These are phyloP conservation scores for Monosporascus sp. DNA, from an alignment of 2,329 filamentous ascomycete genomes.

Conservation along the genomic window DNA sequence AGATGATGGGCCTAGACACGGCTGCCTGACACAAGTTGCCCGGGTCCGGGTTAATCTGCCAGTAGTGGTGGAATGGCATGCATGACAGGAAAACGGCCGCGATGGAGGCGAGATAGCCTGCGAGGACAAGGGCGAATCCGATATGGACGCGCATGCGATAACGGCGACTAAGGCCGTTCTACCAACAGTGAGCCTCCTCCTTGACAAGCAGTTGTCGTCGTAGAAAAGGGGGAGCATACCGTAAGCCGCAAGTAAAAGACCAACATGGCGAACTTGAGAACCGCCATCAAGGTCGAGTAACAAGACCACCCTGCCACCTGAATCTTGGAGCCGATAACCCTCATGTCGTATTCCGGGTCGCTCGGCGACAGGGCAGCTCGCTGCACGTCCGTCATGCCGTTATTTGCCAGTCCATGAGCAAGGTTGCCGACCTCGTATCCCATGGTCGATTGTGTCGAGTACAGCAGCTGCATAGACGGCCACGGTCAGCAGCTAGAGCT, in stretches of 20 bases:
- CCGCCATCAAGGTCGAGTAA: conserved; percentile 46
- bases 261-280: conserved; percentile 47
- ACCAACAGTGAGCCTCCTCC: neutral
- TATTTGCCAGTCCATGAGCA: conserved; percentile 46
- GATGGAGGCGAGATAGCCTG: conserved; percentile 40
- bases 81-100: conserved; percentile 43
- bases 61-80: conserved; percentile 42
- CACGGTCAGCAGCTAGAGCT: neutral
- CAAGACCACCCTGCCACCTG: conserved; percentile 49
- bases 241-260: conserved; percentile 50
- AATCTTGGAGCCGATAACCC: conserved; percentile 44
- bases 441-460: conserved; percentile 41
- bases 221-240: conserved; percentile 11
- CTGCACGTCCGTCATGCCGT: conserved; percentile 45
- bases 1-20: conserved; percentile 40
- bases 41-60: conserved; percentile 50
- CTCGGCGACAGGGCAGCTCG: conserved; percentile 35
- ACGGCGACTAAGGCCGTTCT: conserved; percentile 33
- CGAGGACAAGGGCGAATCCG: conserved; percentile 38
- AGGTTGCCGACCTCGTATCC: conserved; percentile 43
- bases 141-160: conserved; percentile 38
- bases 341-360: conserved; percentile 36
- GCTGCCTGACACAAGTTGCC: conserved; percentile 43
- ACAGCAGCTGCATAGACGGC: conserved; percentile 36
- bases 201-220: neutral